Base-by-base conservation (phyloP, 805 yeast species). In the Phaffomyces antillensis region DNA sequence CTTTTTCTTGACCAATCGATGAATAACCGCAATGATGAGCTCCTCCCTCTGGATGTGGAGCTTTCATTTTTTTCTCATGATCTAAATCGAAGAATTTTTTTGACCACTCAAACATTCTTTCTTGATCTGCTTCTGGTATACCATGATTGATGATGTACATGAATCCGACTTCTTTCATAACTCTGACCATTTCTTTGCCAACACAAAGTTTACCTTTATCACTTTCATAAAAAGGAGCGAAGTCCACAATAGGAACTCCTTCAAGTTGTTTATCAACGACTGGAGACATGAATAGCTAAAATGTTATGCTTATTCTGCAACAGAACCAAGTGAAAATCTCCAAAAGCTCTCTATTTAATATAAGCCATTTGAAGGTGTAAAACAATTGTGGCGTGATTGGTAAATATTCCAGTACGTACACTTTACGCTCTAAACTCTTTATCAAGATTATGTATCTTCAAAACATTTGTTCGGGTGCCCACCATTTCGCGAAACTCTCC, bases 11-110 rank as follows among this genome's bases (percentile, higher is more conserved):
- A 3, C 63, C 61, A 3, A 59, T 23, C 10, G 43, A 40, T 12
- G 61, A 57, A 53, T 56, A 59, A 6, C 63, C 63, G 25, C 61
- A 44, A 37, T 59, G 61, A 46, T 59, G 59, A 3, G 54, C 56
- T 15, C 61, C 59, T 28, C 46, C 44, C 6, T 33, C 28, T 23
- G 63, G 63, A 36, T 58, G 63, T n/a, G 57, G 51, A 40, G 60
- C 56, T 45, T 52, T 55, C 40, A 28, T 39, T 48, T 58, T 58
- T 35, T 45, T 31, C 10, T 42, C 45, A 3, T 30, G 12, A 7
- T 44, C 31, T 38, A 58, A 18, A 5, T 33, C 42, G 25, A 56
- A 58, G 39, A 58, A 58, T 15, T 33, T 31, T 23, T 38, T 44
- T 30, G 56, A 52, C 60, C 59, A 56, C 20, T 53, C 46, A 35